Evolutionary conservation across 495 filamentous ascomycete species (phyloP), one percentile per base, ranked within the genome.

Genomic region (Penicillium pancosmium): DNA sequence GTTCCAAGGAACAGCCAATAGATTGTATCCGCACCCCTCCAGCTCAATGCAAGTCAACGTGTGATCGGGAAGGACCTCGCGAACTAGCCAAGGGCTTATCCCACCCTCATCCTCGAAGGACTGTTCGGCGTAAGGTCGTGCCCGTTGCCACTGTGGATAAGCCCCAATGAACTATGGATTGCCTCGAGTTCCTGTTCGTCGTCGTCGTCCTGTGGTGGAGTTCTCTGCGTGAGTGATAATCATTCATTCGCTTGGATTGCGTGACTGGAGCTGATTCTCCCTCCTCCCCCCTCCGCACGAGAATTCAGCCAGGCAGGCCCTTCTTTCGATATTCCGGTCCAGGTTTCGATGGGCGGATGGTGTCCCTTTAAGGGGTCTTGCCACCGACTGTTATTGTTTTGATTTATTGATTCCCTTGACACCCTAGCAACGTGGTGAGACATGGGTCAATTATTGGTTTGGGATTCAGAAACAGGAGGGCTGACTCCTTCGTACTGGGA

Each of bases 381-480:
- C 46, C 21, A 27, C 46, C n/a, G 2, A 7, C 1, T 23, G 18
- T 27, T 23, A 27, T 48, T 48, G 46, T 48, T 48, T 25, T 48
- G 18, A 48, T 48, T 19, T 48, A 48, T 27, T 48, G 46, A 48
- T 48, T 27, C 21, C 46, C 46, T 48, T 48, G 46, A 23, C 11
- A 48, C 46, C 46, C 9, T 48, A n/a, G 46, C 46, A 48, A 48
- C 46, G 21, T 48, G 21, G 21, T 48, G 46, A 48, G 21, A 48
- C 46, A 48, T 48, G 19, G 46, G 46, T 27, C 46, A 48, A 48
- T 48, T 25, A 48, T 48, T 48, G 18, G 21, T 25, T 48, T 31
- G 21, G 9, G 46, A 25, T 46, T 48, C 9, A 48, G 41, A 44
- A n/a, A 38, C 36, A 38, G 11, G 12, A 12, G 11, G 1, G 4